Base-by-base conservation (phyloP, 331 rosid genomes). In the Malus hybrid region DNA sequence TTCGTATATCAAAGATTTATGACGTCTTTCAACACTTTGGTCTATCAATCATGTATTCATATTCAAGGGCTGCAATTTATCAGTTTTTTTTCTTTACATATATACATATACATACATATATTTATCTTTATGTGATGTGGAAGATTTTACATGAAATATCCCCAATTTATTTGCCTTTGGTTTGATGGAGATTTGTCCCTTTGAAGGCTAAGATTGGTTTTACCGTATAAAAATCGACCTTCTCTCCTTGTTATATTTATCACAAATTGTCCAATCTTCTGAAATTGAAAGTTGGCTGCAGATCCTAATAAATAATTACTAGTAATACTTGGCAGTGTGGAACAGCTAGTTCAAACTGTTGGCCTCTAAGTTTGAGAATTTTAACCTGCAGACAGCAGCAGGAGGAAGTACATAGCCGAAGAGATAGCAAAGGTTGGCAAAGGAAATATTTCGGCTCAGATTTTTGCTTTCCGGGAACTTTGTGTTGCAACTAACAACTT, bases 401-500 rank as follows among this genome's bases (percentile, higher is more conserved):
- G 87, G 80, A 24, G 83, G 75, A 84, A 82, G 73, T 90, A 85
- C 86, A 87, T 90, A 72, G 63, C 88, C 15, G 90, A 90, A 74
- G 98, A 90, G 80, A 73, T 83, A 29, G 76, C 76, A 20, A 91
- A 77, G 80, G 70, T 85, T n/a, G 97, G 92, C 64, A 90, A 88
- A 79, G 93, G 93, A 80, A 91, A 90, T 71, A 88, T 87, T 63
- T 48, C 90, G 22, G 93, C 96, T 54, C 86, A 82, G 69, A 67
- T 76, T 20, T 88, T 91, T 39, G 46, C 86, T 56, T 94, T 86
- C 74, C 70, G 77, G 2, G 98, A 94, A 75, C 84, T 94, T 62
- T 84, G 87, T 31, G 88, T 66, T 57, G 98, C 96, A 34, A 91
- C 98, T 11, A 82, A 86, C 70, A 87, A 90, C 75, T 94, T 94